phyloP scores from a whole-genome alignment of 2,329 filamentous ascomycete species.

The Botryotinia calthae region DNA sequence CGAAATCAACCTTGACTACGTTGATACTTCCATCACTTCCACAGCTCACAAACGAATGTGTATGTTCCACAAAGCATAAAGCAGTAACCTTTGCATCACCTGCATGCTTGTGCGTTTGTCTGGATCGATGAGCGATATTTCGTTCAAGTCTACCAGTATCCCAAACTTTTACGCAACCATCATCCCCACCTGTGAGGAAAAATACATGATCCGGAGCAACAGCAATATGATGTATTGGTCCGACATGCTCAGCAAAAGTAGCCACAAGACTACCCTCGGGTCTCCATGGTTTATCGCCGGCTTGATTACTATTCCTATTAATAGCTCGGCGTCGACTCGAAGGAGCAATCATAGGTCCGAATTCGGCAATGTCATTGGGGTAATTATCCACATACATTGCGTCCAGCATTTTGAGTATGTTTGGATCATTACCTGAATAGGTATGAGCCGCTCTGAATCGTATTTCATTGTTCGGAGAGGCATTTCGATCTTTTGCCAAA shows the following conservation, averaged over 20 bases:
- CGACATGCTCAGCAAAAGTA: constrained; percentile 83
- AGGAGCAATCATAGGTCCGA: constrained; percentile 78
- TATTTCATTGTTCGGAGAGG: constrained; percentile 40
- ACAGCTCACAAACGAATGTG: constrained; percentile 88
- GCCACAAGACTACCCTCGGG: constrained; percentile 82
- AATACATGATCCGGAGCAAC: constrained; percentile 89
- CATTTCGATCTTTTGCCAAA: constrained; percentile 40
- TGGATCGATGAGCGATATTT: constrained; percentile 82
- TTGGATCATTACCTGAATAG: constrained; percentile 76
- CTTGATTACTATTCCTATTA: constrained; percentile 39
- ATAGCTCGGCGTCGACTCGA: constrained; percentile 54
- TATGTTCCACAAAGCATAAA: constrained; percentile 88
- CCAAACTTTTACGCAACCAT: constrained; percentile 90
- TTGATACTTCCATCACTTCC: constrained; percentile 88
- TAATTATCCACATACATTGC: constrained; percentile 77
- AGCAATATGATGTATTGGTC: constrained; percentile 75
- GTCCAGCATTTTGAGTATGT: constrained; percentile 70
- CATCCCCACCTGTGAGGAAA: constrained; percentile 90
- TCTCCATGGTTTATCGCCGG: constrained; percentile 65
- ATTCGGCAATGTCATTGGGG: constrained; percentile 62
- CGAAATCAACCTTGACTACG: constrained; percentile 70
- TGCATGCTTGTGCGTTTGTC: constrained; percentile 78
- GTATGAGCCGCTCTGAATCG: constrained; percentile 69
- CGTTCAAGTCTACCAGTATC: constrained; percentile 86
- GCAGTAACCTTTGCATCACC: constrained; percentile 71